These are phyloP conservation scores for Silene latifolia DNA, from an alignment of 148 eudicot species.

Conservation along the genomic window DNA sequence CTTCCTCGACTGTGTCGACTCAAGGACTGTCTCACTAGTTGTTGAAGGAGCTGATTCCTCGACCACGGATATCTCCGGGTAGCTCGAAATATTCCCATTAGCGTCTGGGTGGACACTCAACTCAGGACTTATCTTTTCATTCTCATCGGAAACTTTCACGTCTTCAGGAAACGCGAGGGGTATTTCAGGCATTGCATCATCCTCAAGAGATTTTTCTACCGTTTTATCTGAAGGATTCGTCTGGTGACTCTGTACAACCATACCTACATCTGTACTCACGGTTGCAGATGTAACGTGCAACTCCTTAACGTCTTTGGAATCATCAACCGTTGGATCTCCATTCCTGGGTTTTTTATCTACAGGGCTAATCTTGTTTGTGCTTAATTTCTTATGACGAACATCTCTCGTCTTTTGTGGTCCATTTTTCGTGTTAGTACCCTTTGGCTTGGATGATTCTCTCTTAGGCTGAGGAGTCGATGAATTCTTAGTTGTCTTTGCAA, in stretches of 20 bases:
- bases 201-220: no score
- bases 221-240: conserved; percentile 22
- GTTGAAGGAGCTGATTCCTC: conserved; percentile 53
- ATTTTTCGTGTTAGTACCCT: conserved; percentile 11
- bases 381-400: conserved; percentile 26
- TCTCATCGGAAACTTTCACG: conserved; percentile 17
- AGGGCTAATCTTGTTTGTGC: conserved; percentile 26
- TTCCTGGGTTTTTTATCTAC: conserved; percentile 29
- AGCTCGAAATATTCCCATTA: conserved; percentile 16
- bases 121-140: conserved; percentile 19
- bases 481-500: conserved; percentile 45
- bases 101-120: conserved; percentile 21
- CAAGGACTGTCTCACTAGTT: conserved; percentile 29
- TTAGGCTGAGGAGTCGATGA: conserved; percentile 36
- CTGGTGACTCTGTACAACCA: conserved; percentile 1
- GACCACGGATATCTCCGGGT: conserved; percentile 38
- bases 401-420: conserved; percentile 1
- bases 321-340: conserved; percentile 23
- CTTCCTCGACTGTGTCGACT: conserved; percentile 42
- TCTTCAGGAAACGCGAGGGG: conserved; percentile 22
- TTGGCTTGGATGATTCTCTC: conserved; percentile 36
- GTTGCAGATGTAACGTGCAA: conserved; percentile 39
- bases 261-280: conserved; percentile 28
- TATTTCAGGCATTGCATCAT: no score
- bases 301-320: conserved; percentile 39